Percentiles rank a stretch among this genome's conserved stretches.
Evolutionary conservation across 2,329 filamentous ascomycete genomes (phyloP).

Genomic region (Dissoconium aciculare): DNA sequence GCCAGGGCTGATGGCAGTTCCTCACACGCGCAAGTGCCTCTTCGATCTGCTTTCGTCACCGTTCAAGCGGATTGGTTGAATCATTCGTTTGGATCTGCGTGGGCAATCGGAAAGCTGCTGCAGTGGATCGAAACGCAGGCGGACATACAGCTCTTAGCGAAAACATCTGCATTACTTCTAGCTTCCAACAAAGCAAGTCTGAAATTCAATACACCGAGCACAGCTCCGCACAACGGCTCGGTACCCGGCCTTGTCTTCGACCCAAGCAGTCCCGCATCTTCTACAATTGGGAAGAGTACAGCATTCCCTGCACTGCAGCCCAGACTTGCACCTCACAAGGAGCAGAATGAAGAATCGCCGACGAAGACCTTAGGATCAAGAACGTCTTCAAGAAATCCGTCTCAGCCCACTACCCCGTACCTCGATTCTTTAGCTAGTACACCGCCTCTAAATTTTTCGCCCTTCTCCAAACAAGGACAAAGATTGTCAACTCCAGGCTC

Average conservation of each 20-base stretch:
- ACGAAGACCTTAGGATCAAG: conserved; percentile 11
- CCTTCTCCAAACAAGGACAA: conserved; percentile 12
- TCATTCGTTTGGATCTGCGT: conserved; percentile 40
- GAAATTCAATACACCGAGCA: too few relatives aligned
- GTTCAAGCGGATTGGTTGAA: conserved; percentile 37
- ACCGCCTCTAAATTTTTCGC: conserved; percentile 15
- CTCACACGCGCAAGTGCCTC: too few relatives aligned
- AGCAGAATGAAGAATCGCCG: conserved; percentile 7
- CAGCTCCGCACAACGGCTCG: too few relatives aligned
- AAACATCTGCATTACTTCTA: conserved; percentile 44
- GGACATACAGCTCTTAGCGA: conserved; percentile 53
- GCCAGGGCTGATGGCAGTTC: too few relatives aligned
- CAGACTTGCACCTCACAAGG: too few relatives aligned
- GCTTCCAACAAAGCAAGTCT: too few relatives aligned
- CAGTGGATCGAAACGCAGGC: conserved; percentile 44
- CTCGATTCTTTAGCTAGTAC: conserved; percentile 18
- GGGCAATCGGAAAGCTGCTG: conserved; percentile 44
- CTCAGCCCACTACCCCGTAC: conserved; percentile 19
- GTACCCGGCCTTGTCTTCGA: conserved; percentile 1
- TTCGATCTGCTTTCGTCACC: too few relatives aligned
- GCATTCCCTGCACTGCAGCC: conserved; percentile 2
- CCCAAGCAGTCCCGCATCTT: conserved; percentile 2
- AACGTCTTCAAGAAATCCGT: conserved; percentile 15
- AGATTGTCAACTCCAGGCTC: conserved; percentile 17
- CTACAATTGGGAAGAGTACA: conserved; percentile 1